Base-by-base conservation (phyloP, 768 basidiomycete species). In the Multifurca ochricompacta region DNA sequence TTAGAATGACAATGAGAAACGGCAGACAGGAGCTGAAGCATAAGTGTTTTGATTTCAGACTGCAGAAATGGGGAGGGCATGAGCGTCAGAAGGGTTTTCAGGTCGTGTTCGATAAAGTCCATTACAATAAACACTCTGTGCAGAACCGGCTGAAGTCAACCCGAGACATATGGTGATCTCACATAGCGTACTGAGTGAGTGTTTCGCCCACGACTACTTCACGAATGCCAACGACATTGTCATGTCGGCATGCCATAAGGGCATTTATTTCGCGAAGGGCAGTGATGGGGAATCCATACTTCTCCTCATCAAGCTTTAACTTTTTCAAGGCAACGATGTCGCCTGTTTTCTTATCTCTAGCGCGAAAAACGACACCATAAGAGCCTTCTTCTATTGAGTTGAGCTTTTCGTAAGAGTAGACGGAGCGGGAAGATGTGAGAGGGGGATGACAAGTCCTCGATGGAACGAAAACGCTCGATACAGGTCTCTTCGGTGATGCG, bases 31-130 rank as follows among this genome's bases (percentile, higher is more conserved):
- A 99, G 75, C 68, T 99, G 96, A 23, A 89, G 70, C 83, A 97
- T 83, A 49, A 99, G 73, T 0, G 96, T 99, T 75, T 99, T 99
- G 74, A 98, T 89, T 71, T 99, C 96, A 37, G 92, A 95, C 70
- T 95, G 92, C 36, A 97, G 74, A 74, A 99, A 99, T 2, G 96
- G 94, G 30, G 87, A 80, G 1, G 94, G 93, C 96, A 98, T 98
- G 58, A 91, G 73, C 23, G 87, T 89, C 53, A 99, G 78, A 48
- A 99, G 79, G 6, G 94, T 87, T 71, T 99, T 99, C 68, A 99
- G 85, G 69, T 99, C 96, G 69, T 99, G 96, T 70, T 99, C 96
- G 67, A 99, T 95, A 66, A 99, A 99, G 68, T 96, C 93, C 94
- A 96, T 96, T 32, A 98, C 96, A 60, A 99, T 94, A 69, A 94